Evolutionary conservation across 169 alveolate species (phyloP), one percentile per base, ranked within the genome.

Genomic region (Toxoplasma gondii): DNA sequence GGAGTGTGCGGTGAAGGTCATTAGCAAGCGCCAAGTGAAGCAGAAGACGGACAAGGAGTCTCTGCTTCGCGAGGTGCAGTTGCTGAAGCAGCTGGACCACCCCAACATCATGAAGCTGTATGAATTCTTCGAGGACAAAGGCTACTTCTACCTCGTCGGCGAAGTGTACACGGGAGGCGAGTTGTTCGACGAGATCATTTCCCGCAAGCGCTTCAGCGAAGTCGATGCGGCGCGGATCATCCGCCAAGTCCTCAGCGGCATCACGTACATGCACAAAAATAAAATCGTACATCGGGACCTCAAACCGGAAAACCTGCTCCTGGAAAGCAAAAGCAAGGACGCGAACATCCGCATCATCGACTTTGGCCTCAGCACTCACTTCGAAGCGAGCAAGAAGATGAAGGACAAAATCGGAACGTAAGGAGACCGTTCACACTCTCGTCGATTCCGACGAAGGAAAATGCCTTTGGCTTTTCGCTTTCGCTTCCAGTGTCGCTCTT

Each of bases 121-220:
- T 94, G 99, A 98, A 93, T 97, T 98, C 94, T 98, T 96, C 95
- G 99, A 98, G 90, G 99, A 98, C 91, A 96, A 96, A 70, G 97
- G 97, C 92, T 97, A 98, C 96, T 98, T 96, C 96, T 97, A 98
- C 91, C 95, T 98, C 69, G 99, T 98, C 41, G 97, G 97, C 38
- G 99, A 98, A 96, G 98, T 97, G 36, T 98, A 98, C 97, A 96
- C 99, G 16, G 99, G 99, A 22, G 99, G 99, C 12, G 99, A 98
- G 95, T 96, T 98, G 74, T 98, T 98, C 96, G 99, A 98, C 95
- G 98, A 98, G 90, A 98, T 99, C 49, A 97, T 98, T 91, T 97
- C 98, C 91, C 95, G 98, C 69, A 97, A 97, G 84, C 95, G 98
- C 93, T 98, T 98, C 96, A 97, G 97, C 95, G 99, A 98, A 94